phyloP scores from a whole-genome alignment of 768 basidiomycete genomes.

The Asterophora parasitica region DNA sequence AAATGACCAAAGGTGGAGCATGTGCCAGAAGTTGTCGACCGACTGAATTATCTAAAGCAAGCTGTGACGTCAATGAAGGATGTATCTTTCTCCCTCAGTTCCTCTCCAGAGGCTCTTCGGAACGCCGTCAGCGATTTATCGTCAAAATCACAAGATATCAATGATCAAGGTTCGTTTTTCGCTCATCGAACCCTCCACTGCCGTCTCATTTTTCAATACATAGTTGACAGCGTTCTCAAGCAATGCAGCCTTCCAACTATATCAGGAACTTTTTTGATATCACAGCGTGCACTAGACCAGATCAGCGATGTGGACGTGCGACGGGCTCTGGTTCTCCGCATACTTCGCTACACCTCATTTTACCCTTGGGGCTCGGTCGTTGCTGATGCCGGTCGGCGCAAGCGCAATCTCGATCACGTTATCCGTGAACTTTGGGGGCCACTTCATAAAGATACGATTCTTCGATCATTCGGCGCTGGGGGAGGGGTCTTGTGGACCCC shows the following conservation, averaged over 20 bases:
- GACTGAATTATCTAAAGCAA: slow-evolving; percentile 27
- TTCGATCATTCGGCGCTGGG: slow-evolving; percentile 46
- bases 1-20: slow-evolving; percentile 6
- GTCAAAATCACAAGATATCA: slow-evolving; percentile 32
- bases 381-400: slow-evolving; percentile 56
- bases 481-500: slow-evolving; percentile 64
- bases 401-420: slow-evolving; percentile 42
- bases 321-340: slow-evolving; percentile 42
- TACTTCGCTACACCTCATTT: slow-evolving; percentile 68
- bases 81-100: slow-evolving; percentile 27
- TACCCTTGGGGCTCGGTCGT: slow-evolving; percentile 70
- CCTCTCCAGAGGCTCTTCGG: slow-evolving; percentile 33
- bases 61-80: slow-evolving; percentile 26
- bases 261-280: slow-evolving; percentile 45
- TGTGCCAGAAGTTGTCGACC: slow-evolving; percentile 24
- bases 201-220: slow-evolving; percentile 11
- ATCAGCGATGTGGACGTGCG: slow-evolving; percentile 33
- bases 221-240: slow-evolving; percentile 41
- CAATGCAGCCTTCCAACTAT: slow-evolving; percentile 39
- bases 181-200: background rate
- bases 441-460: slow-evolving; percentile 20
- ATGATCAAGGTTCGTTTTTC: slow-evolving; percentile 37
- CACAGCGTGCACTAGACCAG: slow-evolving; percentile 27
- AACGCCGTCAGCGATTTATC: slow-evolving; percentile 32
- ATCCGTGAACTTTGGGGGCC: slow-evolving; percentile 42